A percentile compares a stretch with the other conserved stretches of the same genome.
These are phyloP conservation scores for Metroxylon sagu DNA, from an alignment of 176 grass and related monocot species.

Conservation along the genomic window DNA sequence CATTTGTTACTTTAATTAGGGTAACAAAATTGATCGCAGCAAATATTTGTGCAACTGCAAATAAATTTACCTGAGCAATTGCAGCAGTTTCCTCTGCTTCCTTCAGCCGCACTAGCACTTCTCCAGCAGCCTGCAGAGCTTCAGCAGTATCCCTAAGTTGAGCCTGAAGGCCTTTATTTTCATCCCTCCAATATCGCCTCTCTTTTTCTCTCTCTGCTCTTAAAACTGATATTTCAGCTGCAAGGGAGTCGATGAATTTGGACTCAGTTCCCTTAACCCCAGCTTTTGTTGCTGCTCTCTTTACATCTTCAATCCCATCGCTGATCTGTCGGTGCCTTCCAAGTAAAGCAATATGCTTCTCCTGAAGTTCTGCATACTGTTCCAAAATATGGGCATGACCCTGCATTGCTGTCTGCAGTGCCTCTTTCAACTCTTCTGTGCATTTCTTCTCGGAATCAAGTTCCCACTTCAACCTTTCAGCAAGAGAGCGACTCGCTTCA, in stretches of 20 bases:
- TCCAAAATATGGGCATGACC: constrained; percentile 80
- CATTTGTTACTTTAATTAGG: too few species aligned
- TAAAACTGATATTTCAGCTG: constrained; percentile 63
- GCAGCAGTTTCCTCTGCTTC: constrained; percentile 62
- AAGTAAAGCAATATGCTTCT: constrained; percentile 79
- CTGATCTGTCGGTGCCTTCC: constrained; percentile 61
- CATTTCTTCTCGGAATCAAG: constrained; percentile 80
- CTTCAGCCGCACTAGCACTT: constrained; percentile 73
- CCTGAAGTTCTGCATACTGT: constrained; percentile 95
- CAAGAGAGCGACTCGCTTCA: constrained; percentile 42
- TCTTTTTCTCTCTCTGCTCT: constrained; percentile 54
- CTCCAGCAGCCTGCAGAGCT: constrained; percentile 90
- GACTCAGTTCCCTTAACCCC: constrained; percentile 58
- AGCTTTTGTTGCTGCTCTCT: constrained; percentile 63
- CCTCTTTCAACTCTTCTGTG: constrained; percentile 79
- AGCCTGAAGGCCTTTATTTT: constrained; percentile 66
- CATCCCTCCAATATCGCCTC: constrained; percentile 46
- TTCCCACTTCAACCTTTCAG: constrained; percentile 42
- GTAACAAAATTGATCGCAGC: background rate
- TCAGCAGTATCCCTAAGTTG: constrained; percentile 84
- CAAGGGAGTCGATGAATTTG: constrained; percentile 67
- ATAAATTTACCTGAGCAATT: constrained; percentile 45
- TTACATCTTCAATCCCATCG: constrained; percentile 76
- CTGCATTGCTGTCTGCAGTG: constrained; percentile 86
- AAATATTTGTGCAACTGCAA: constrained; percentile 3